These are phyloP conservation scores for Drechslerella dactyloides DNA, from an alignment of 2,329 filamentous ascomycete genomes.

Conservation along the genomic window DNA sequence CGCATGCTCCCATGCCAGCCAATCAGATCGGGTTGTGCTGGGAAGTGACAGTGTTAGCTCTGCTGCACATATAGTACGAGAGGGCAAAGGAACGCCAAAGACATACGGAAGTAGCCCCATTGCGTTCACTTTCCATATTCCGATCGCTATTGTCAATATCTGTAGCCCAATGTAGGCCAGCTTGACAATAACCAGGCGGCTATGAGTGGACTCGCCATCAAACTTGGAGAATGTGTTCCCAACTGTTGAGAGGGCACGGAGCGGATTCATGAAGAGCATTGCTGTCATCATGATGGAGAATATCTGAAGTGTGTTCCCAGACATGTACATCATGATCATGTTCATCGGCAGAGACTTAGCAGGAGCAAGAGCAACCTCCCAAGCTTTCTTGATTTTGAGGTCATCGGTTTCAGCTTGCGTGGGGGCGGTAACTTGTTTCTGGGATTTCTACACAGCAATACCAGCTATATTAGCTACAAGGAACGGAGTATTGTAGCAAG, in stretches of 20 bases:
- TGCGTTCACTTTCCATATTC: constrained; percentile 93
- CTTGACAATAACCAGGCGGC: constrained; percentile 79
- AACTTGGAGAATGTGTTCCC: constrained; percentile 90
- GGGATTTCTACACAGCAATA: constrained; percentile 57
- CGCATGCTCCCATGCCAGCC: constrained; percentile 84
- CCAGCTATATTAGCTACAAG: constrained; percentile 2
- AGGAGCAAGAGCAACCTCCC: constrained; percentile 92
- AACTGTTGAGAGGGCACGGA: constrained; percentile 80
- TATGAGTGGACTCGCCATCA: constrained; percentile 77
- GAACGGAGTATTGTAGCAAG: not conserved
- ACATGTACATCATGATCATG: constrained; percentile 99
- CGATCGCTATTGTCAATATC: constrained; percentile 78
- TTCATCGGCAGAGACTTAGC: constrained; percentile 97
- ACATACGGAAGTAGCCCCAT: constrained; percentile 93
- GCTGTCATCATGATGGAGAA: constrained; percentile 99
- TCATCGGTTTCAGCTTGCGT: constrained; percentile 88
- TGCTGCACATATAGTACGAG: not conserved
- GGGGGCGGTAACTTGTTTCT: constrained; percentile 67
- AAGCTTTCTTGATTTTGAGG: constrained; percentile 96
- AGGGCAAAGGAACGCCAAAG: not conserved
- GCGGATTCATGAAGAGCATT: constrained; percentile 96
- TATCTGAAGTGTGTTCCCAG: constrained; percentile 95
- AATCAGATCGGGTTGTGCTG: constrained; percentile 93
- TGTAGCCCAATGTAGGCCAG: constrained; percentile 87
- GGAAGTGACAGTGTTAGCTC: constrained; percentile 8